Base-by-base conservation (phyloP, 441 rosid genomes). In the Euphorbia schlechtendalii region DNA sequence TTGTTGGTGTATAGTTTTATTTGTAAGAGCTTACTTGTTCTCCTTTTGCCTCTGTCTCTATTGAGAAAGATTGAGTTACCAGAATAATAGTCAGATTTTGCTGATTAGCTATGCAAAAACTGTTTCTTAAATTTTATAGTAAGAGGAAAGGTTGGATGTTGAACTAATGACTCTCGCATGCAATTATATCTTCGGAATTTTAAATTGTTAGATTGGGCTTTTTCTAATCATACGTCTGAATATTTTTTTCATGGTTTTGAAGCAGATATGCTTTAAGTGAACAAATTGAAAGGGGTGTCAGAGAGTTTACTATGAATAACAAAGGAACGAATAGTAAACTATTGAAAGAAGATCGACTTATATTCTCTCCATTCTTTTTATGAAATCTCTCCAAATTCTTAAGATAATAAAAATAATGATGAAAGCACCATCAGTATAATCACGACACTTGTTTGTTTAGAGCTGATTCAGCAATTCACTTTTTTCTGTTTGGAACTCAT, bases 81-180 rank as follows among this genome's bases (percentile, higher is more conserved):
- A 24, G 28, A 60, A 14, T 40, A 25, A 25, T 43, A 8, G 0
- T 25, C 32, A 61, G 7, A 48, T 43, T 41, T 61, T 61, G 21
- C 11, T 20, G 4, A 15, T 41, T 41, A 24, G 52, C 36, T 41
- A 28, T 43, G 53, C 18, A 48, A 0, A 34, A 24, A 3, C 24
- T 24, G 49, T 25, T 22, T 14, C 53, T 22, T 41, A 41, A 8
- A 54, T 34, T 24, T 8, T 54, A 48, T n/a, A 48, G 21, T 48
- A 17, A 48, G 52, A 9, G 52, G n/a, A 54, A 25, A 12, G 58
- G n/a, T 30, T 54, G 58, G 58, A 54, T 54, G 58, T 24, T 54
- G 58, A 54, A 54, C 17, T 13, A 7, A 54, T 24, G 34, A 54
- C 34, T 11, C 58, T 54, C 58, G 13, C 58, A 13, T 24, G 30